Evolutionary conservation across 2,329 filamentous ascomycete species (phyloP), one percentile per base, ranked within the genome.

Genomic region (Waltergamsia citrina): DNA sequence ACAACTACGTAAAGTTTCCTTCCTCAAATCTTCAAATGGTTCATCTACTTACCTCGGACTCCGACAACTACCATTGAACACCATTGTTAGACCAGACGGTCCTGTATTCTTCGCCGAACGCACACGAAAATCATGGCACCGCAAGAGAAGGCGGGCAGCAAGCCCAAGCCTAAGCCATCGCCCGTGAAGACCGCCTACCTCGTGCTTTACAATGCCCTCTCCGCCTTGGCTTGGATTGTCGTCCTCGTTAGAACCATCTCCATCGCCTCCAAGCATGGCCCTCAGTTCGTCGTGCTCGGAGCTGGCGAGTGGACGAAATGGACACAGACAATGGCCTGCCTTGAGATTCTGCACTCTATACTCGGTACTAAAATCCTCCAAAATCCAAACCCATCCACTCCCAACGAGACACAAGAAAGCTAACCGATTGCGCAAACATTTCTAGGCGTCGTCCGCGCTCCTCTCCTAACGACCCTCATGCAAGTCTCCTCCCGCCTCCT

Each of bases 401-500:
- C n/a, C n/a, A n/a, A n/a, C n/a, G n/a, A n/a, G n/a, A n/a, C n/a
- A 26, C 34, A 15, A 20, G 14, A 34, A 29, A 9, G 25, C 34
- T n/a, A n/a, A 23, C 8, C 21, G 8, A 4, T n/a, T n/a, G n/a
- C n/a, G n/a, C n/a, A n/a, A n/a, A n/a, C n/a, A n/a, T n/a, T n/a
- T n/a, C n/a, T 34, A 88, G 85, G 85, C 38, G 56, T 96, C 50
- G 90, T 98, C 34, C 78, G 90, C 49, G 81, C 90, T 2, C 87
- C 90, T 2, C 57, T 95, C 48, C 46, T 81, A 47, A 96, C 92
- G 5, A 96, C 92, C 6, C 59, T 74, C 24, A 87, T 94, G 78
- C 92, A 98, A 60, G 88, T 96, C 41, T 73, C 83, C 16, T 85
- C 78, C 38, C 85, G 92, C 34, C 74, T 94, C 49, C 74, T 94